Conservation (phyloP, 2,329 filamentous ascomycete species). For the Calonectria pauciramosa region DNA sequence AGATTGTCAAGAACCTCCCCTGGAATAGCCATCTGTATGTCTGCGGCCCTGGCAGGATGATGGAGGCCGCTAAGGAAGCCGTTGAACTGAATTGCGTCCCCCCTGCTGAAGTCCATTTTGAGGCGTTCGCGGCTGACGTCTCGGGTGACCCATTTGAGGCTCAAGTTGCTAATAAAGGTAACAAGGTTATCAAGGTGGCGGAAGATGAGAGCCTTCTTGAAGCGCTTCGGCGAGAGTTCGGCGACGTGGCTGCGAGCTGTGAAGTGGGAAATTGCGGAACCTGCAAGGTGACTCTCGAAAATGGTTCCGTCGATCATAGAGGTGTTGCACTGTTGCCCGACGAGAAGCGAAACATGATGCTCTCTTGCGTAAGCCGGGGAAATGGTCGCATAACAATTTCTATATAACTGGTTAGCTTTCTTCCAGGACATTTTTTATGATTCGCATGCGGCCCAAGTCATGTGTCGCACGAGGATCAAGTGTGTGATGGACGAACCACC, state of each 20-base stretch:
- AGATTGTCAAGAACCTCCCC: constrained; percentile 62
- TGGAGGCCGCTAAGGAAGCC: constrained; percentile 62
- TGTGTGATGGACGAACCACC: neutral
- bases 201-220: constrained; percentile 65
- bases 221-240: constrained; percentile 59
- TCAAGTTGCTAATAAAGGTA: constrained; percentile 58
- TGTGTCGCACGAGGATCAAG: neutral
- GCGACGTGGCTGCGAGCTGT: constrained; percentile 62
- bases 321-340: constrained; percentile 61
- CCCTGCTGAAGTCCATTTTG: constrained; percentile 69
- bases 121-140: constrained; percentile 68
- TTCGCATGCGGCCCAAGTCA: constrained; percentile 3
- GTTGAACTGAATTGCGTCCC: constrained; percentile 59
- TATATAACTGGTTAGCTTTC: constrained; percentile 50
- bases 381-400: constrained; percentile 64
- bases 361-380: constrained; percentile 67
- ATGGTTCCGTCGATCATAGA: constrained; percentile 62
- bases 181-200: constrained; percentile 59
- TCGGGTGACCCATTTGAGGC: constrained; percentile 73
- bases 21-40: constrained; percentile 72
- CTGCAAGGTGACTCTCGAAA: constrained; percentile 59
- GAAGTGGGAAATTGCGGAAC: constrained; percentile 69
- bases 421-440: neutral
- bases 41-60: constrained; percentile 71
- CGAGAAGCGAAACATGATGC: constrained; percentile 60